phyloP scores from a whole-genome alignment of 306 rosid species.

The Senna siamea region DNA sequence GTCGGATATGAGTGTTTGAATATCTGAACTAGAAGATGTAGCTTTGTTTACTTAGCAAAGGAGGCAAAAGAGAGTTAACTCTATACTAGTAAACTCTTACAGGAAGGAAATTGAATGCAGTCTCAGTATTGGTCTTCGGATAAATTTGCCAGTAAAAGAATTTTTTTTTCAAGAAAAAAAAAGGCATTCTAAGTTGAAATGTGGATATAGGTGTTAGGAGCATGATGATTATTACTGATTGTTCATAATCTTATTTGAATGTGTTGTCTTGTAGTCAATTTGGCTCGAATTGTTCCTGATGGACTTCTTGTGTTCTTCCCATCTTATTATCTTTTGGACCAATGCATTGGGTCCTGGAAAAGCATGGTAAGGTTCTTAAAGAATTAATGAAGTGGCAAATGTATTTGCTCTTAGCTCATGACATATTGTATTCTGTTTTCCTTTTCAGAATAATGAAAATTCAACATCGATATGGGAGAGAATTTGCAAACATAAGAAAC shows the following conservation, averaged over 20 bases:
- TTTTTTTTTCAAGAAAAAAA: not conserved
- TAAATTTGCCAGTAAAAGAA: not conserved
- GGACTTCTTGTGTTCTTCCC: constrained; percentile 97
- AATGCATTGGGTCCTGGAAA: constrained; percentile 86
- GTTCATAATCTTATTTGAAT: constrained; percentile 29
- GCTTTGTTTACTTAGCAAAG: constrained; percentile 19
- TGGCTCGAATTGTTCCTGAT: constrained; percentile 93
- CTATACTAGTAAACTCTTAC: not conserved
- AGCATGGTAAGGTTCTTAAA: constrained; percentile 54
- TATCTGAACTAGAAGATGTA: constrained; percentile 11
- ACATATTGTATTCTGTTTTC: constrained; percentile 24
- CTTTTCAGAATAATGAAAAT: constrained; percentile 62
- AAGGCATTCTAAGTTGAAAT: not conserved
- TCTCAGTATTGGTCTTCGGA: not conserved
- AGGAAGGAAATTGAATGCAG: constrained; percentile 5
- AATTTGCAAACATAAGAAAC: constrained; percentile 86
- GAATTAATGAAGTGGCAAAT: constrained; percentile 35
- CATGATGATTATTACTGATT: constrained; percentile 20
- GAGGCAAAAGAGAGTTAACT: not conserved
- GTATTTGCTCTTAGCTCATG: constrained; percentile 35
- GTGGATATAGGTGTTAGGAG: not conserved
- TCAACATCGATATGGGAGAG: constrained; percentile 94
- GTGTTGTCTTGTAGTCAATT: constrained; percentile 73
- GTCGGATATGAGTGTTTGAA: not conserved
- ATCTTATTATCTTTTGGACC: constrained; percentile 91